phyloP scores from a whole-genome alignment of 208 protist species.

The Giardia muris region DNA sequence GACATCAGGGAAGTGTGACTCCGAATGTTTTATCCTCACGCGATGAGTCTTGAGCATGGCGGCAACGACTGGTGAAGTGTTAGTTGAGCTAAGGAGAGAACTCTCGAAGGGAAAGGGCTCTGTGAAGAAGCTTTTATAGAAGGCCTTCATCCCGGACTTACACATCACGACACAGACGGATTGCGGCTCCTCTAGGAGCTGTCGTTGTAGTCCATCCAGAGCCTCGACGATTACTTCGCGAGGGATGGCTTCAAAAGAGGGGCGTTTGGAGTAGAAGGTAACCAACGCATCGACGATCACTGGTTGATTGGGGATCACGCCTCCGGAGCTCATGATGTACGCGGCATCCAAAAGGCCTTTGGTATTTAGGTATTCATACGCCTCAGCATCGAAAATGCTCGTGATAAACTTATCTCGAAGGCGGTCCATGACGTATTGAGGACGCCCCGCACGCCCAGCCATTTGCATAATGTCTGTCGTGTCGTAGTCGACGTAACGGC shows the following conservation, averaged over 20 bases:
- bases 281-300: background rate
- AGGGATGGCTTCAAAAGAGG: background rate
- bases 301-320: background rate
- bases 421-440: background rate
- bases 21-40: background rate
- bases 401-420: background rate
- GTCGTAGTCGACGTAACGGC: conserved; percentile 88
- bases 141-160: background rate
- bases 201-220: background rate
- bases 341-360: background rate
- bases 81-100: background rate
- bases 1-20: background rate
- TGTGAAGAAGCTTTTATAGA: conserved; percentile 4
- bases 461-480: conserved; percentile 94
- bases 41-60: background rate
- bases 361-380: background rate
- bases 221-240: background rate
- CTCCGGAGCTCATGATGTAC: conserved; percentile 7
- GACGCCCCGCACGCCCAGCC: conserved; percentile 23
- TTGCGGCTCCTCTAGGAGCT: background rate
- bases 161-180: background rate
- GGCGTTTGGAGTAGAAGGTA: background rate
- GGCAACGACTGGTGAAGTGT: background rate
- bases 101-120: conserved; percentile 17
- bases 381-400: background rate